Base-by-base conservation (phyloP, 257 asterid genomes). In the Solanum piurae region DNA sequence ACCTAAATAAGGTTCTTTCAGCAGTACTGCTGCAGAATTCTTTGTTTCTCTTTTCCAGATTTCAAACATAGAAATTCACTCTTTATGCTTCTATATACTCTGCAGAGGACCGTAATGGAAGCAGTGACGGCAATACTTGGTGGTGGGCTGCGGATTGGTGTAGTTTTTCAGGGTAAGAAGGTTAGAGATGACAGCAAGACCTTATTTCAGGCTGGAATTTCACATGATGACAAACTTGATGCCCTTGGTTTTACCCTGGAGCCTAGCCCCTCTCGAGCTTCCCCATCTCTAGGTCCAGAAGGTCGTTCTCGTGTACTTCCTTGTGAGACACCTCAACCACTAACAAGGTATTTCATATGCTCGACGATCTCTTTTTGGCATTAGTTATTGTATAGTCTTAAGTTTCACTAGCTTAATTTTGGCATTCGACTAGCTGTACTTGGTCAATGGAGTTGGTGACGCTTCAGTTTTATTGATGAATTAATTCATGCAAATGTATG, bases 91-190 rank as follows among this genome's bases (percentile, higher is more conserved):
- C 60, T 49, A 40, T 29, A 86, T 89, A 33, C 88, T 52, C 73
- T 83, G 86, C 94, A 97, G 99, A 91, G 94, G 92, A 92, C 94
- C 12, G 99, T 97, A 42, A 89, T 95, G 99, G 98, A 97, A 86
- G 98, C 99, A 23, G 96, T 96, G 86, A 96, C 94, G 21, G 87
- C 95, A 6, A 95, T 97, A 44, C 98, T 97, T 34, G 98, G 98
- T 31, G 96, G 95, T 29, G 98, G 96, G 37, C 88, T 96, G 66
- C 95, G 92, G 7, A 94, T 97, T 27, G 99, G 99, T 36, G 93
- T 97, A 44, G 91, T 94, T 42, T 93, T 94, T 89, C 98, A 95
- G 91, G 99, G 99, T n/a, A 97, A 96, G 94, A 96, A 93, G 93
- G 94, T 96, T 55, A 91, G 96, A 89, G 98, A 97, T 74, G 99